These are phyloP conservation scores for Asterochloris erici DNA, from an alignment of 139 green algal genomes.

Conservation along the genomic window DNA sequence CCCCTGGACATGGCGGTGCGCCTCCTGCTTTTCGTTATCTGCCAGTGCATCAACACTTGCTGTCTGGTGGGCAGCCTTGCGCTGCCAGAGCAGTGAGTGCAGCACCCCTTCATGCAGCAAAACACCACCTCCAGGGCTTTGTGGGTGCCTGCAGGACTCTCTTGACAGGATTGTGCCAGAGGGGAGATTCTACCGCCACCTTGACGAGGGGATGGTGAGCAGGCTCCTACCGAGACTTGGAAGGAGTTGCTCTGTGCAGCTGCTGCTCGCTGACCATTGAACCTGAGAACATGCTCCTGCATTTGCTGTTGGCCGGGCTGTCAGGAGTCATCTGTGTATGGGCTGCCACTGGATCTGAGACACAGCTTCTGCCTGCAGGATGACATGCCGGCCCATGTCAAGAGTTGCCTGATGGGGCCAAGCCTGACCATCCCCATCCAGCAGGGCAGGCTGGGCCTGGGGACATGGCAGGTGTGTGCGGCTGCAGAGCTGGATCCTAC, in stretches of 20 bases:
- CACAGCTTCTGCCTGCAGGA: slow-evolving; percentile 11
- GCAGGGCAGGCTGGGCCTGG: slow-evolving; percentile 57
- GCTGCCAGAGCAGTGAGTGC: not conserved
- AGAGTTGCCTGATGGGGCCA: slow-evolving; percentile 66
- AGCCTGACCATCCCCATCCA: slow-evolving; percentile 53
- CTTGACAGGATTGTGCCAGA: slow-evolving; percentile 73
- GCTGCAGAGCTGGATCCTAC: not conserved
- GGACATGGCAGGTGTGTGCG: slow-evolving; percentile 57
- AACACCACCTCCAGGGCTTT: not conserved
- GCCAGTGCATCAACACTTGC: not conserved
- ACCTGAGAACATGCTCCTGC: no score
- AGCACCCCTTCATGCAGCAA: not conserved
- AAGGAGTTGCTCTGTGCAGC: no score
- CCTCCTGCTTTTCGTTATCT: not conserved
- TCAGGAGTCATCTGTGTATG: no score
- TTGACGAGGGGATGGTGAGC: slow-evolving; percentile 57
- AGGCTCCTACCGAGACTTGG: no score
- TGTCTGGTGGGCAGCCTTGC: not conserved
- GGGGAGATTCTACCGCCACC: slow-evolving; percentile 61
- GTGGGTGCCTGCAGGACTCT: slow-evolving; percentile 42
- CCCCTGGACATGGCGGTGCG: slow-evolving; percentile 64
- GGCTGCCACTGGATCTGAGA: no score
- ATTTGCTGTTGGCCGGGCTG: no score
- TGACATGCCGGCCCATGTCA: slow-evolving; percentile 82
- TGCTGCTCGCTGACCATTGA: no score